phyloP scores from a whole-genome alignment of 1,284 basidiomycete species.

The Microbotryum scabiosae region DNA sequence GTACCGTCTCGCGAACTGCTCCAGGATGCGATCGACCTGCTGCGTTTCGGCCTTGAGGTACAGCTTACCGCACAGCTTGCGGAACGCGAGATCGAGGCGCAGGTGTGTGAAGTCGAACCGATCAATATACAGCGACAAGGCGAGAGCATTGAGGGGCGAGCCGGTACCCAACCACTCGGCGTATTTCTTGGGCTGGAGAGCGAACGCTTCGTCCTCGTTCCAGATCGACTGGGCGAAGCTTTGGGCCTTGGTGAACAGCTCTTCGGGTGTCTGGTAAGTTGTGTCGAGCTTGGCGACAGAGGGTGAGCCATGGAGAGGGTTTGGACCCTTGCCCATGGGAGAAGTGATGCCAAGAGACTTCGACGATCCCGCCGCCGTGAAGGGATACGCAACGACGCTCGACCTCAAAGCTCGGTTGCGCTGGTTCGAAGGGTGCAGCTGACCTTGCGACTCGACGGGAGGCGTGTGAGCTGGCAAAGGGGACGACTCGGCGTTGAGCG shows the following conservation, averaged over 20 bases:
- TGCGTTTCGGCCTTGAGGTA: slow-evolving; percentile 94
- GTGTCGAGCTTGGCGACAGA: too few species aligned
- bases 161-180: slow-evolving; percentile 86
- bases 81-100: slow-evolving; percentile 80
- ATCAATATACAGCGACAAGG: slow-evolving; percentile 72
- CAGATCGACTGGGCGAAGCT: slow-evolving; percentile 71
- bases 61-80: slow-evolving; percentile 79
- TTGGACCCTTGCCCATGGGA: too few species aligned
- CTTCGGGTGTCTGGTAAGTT: too few species aligned
- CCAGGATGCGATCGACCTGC: slow-evolving; percentile 92
- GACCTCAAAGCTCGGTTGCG: too few species aligned
- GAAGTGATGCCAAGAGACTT: too few species aligned
- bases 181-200: slow-evolving; percentile 73
- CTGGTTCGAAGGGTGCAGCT: too few species aligned
- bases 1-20: slow-evolving; percentile 78
- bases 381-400: too few species aligned
- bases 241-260: slow-evolving; percentile 47
- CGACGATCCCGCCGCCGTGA: too few species aligned
- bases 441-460: too few species aligned
- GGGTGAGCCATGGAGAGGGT: too few species aligned
- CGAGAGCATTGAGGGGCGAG: slow-evolving; percentile 61
- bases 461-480: too few species aligned
- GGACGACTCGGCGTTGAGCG: too few species aligned
- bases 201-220: slow-evolving; percentile 74
- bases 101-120: slow-evolving; percentile 78